phyloP scores from a whole-genome alignment of 495 filamentous ascomycete species.

The Aspergillus ellipticus region DNA sequence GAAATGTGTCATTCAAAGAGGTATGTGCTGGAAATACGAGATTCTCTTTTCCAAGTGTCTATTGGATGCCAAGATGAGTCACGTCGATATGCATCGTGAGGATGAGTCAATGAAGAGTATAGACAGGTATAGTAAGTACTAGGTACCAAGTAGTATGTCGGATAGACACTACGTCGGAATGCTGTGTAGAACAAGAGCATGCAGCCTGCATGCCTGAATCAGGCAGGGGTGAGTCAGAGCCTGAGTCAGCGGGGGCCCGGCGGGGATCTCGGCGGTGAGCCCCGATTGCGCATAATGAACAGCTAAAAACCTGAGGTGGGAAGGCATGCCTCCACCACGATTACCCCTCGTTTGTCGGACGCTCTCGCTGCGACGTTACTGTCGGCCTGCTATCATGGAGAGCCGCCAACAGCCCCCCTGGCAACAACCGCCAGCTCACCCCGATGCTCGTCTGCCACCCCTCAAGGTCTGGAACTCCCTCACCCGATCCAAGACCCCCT shows the following conservation, averaged over 20 bases:
- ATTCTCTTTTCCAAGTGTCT: no score
- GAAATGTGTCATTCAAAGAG: no score
- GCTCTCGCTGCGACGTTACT: constrained; percentile 1
- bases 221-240: no score
- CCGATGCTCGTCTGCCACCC: constrained; percentile 35
- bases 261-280: not conserved
- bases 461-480: constrained; percentile 69
- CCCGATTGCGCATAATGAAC: not conserved
- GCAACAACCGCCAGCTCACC: constrained; percentile 36
- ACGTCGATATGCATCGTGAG: no score
- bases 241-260: not conserved
- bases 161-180: no score
- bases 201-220: no score
- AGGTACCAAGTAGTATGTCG: no score
- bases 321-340: not conserved
- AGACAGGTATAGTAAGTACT: no score
- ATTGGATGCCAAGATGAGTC: no score
- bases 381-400: not conserved
- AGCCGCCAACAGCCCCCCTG: constrained; percentile 48
- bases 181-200: no score
- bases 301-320: not conserved
- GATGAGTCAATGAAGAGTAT: no score
- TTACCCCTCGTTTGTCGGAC: not conserved
- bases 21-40: no score
- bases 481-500: constrained; percentile 66